A percentile compares a stretch with the other conserved stretches of the same genome.
phyloP scores from a whole-genome alignment of 768 basidiomycete genomes.

The Termitomyces sp. region DNA sequence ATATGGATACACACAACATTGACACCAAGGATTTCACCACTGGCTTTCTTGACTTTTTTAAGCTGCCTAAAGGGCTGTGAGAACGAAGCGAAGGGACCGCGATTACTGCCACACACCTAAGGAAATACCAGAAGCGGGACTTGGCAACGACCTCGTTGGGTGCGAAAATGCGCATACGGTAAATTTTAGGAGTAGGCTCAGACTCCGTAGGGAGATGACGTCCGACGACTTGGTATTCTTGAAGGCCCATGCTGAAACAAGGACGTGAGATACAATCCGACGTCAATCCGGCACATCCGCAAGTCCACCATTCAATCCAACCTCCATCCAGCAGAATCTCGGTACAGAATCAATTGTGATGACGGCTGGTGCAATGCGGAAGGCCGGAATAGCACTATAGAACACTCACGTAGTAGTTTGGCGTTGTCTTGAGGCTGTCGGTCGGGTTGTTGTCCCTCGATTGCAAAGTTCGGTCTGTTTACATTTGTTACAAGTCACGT shows the following conservation, averaged over 20 bases:
- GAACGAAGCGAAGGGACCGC: not conserved
- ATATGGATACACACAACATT: slow-evolving; percentile 84
- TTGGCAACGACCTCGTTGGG: slow-evolving; percentile 99
- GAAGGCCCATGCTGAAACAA: slow-evolving; percentile 60
- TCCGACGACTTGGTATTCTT: slow-evolving; percentile 96
- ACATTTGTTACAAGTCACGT: slow-evolving; percentile 7
- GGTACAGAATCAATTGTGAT: slow-evolving; percentile 3
- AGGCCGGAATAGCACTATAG: slow-evolving; percentile 1
- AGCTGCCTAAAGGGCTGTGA: slow-evolving; percentile 58
- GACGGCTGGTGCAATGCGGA: not conserved
- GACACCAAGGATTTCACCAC: slow-evolving; percentile 97
- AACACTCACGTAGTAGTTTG: slow-evolving; percentile 30
- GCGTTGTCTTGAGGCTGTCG: slow-evolving; percentile 29
- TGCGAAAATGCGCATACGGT: slow-evolving; percentile 99
- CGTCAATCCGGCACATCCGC: slow-evolving; percentile 19
- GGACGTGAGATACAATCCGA: slow-evolving; percentile 9
- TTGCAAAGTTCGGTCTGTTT: slow-evolving; percentile 12
- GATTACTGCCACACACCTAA: slow-evolving; percentile 51
- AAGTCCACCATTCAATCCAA: slow-evolving; percentile 21
- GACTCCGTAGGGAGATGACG: slow-evolving; percentile 93
- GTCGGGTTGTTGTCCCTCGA: not conserved
- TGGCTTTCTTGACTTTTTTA: slow-evolving; percentile 99
- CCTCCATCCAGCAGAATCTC: slow-evolving; percentile 11
- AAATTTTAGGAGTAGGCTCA: slow-evolving; percentile 95
- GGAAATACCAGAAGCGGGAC: slow-evolving; percentile 99